Percentiles rank a stretch among this genome's conserved stretches.
Evolutionary conservation across 2,329 filamentous ascomycete species (phyloP).

Genomic region (Clathrospora elynae): DNA sequence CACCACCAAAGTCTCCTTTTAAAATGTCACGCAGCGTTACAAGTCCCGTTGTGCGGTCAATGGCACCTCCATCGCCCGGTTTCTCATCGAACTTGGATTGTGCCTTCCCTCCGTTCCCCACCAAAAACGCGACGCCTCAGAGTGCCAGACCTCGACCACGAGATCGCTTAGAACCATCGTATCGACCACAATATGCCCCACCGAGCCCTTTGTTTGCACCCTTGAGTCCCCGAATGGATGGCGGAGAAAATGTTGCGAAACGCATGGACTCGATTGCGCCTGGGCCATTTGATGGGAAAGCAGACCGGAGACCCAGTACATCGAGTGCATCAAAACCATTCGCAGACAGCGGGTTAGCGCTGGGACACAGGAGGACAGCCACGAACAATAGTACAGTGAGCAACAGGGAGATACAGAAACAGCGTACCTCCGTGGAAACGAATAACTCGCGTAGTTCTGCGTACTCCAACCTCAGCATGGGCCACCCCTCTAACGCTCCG

Average conservation of each 20-base stretch:
- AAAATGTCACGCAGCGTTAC: slow-evolving; percentile 45
- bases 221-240: slow-evolving; percentile 54
- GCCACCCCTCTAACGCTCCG: slow-evolving; percentile 35
- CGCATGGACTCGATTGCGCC: slow-evolving; percentile 70
- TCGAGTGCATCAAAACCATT: slow-evolving; percentile 42
- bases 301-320: slow-evolving; percentile 40
- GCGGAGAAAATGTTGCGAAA: slow-evolving; percentile 57
- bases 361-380: slow-evolving; percentile 43
- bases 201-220: slow-evolving; percentile 52
- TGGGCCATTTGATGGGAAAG: slow-evolving; percentile 65
- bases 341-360: slow-evolving; percentile 30
- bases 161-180: slow-evolving; percentile 32
- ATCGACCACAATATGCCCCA: slow-evolving; percentile 39
- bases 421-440: slow-evolving; percentile 37
- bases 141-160: slow-evolving; percentile 28
- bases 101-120: slow-evolving; percentile 61
- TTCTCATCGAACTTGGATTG: slow-evolving; percentile 52
- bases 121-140: slow-evolving; percentile 39
- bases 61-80: slow-evolving; percentile 41
- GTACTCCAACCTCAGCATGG: slow-evolving; percentile 35
- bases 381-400: slow-evolving; percentile 44
- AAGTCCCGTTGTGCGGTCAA: slow-evolving; percentile 42
- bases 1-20: slow-evolving; percentile 33
- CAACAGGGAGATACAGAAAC: slow-evolving; percentile 33
- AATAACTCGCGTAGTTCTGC: slow-evolving; percentile 39